Evolutionary conservation across 2,329 filamentous ascomycete genomes (phyloP).

Genomic region (Hypoxylon sp.): DNA sequence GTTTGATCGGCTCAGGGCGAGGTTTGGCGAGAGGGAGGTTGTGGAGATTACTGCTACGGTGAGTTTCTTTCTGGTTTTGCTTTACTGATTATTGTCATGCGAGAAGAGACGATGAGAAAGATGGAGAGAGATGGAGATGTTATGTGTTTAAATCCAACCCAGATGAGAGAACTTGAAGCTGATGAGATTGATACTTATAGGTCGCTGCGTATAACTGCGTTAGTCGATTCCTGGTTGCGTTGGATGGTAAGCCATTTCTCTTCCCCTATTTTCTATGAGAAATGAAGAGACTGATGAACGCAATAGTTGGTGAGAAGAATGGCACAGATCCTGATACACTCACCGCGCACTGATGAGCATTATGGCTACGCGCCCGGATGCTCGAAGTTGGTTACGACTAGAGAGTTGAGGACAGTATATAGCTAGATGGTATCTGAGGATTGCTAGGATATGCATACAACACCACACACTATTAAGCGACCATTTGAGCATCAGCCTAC

Average conservation of each 20-base stretch:
- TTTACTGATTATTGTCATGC: too few species aligned
- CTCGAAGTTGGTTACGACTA: too few species aligned
- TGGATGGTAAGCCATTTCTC: conserved; percentile 68
- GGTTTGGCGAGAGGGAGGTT: conserved; percentile 75
- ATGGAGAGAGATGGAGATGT: neutral
- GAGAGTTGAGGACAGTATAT: too few species aligned
- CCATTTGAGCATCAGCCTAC: neutral
- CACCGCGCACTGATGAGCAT: conserved; percentile 44
- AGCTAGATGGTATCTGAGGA: too few species aligned
- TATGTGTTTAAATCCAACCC: too few species aligned
- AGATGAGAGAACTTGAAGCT: too few species aligned
- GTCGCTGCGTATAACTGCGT: conserved; percentile 85
- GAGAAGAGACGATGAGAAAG: neutral
- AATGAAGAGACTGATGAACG: conserved; percentile 39
- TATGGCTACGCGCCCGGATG: neutral
- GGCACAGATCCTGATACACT: conserved; percentile 58
- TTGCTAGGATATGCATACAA: too few species aligned
- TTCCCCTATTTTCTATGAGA: neutral
- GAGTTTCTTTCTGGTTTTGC: conserved; percentile 37
- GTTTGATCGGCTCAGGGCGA: conserved; percentile 67
- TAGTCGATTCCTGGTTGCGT: conserved; percentile 80
- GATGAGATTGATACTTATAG: conserved; percentile 47
- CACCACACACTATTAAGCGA: too few species aligned
- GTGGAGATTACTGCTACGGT: conserved; percentile 84
- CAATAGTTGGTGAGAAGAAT: conserved; percentile 65